Evolutionary conservation across 2,329 filamentous ascomycete species (phyloP).

Genomic region (Dactylellina leptospora): DNA sequence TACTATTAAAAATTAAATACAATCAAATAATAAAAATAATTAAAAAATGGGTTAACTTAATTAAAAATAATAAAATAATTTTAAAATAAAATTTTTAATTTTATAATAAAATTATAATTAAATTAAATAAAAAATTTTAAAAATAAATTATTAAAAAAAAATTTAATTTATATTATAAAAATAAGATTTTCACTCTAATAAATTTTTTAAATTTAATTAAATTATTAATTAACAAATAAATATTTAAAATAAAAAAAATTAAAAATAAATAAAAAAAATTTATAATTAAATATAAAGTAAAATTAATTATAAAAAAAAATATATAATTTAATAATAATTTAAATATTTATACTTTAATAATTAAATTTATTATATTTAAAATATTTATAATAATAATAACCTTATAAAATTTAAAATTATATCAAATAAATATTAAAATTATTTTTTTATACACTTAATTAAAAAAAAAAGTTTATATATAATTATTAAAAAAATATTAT

Average conservation of each 20-base stretch:
- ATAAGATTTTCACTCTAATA: slow-evolving; percentile 16
- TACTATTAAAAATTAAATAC: slow-evolving; percentile 17
- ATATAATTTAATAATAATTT: slow-evolving; percentile 22
- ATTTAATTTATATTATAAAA: background rate
- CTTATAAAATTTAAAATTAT: slow-evolving; percentile 14
- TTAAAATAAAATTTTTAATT: too few relatives aligned
- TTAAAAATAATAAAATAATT: slow-evolving; percentile 9
- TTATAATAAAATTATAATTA: slow-evolving; percentile 13
- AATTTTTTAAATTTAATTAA: slow-evolving; percentile 5
- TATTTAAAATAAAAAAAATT: slow-evolving; percentile 4
- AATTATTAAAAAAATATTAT: slow-evolving; percentile 14
- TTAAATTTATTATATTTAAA: slow-evolving; percentile 29
- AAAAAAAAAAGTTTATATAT: slow-evolving; percentile 15
- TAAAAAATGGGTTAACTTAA: slow-evolving; percentile 5
- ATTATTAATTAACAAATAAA: slow-evolving; percentile 11
- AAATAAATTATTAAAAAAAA: slow-evolving; percentile 24
- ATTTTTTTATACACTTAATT: slow-evolving; percentile 16
- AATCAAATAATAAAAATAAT: slow-evolving; percentile 9
- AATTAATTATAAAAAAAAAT: slow-evolving; percentile 15
- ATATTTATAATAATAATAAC: slow-evolving; percentile 19
- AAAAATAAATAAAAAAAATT: slow-evolving; percentile 1
- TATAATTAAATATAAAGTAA: slow-evolving; percentile 17
- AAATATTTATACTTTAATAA: slow-evolving; percentile 30
- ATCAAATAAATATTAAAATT: slow-evolving; percentile 29
- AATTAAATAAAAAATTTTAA: too few relatives aligned